These are phyloP conservation scores for Trichophyton benhamiae DNA, from an alignment of 2,329 filamentous ascomycete genomes.

Conservation along the genomic window DNA sequence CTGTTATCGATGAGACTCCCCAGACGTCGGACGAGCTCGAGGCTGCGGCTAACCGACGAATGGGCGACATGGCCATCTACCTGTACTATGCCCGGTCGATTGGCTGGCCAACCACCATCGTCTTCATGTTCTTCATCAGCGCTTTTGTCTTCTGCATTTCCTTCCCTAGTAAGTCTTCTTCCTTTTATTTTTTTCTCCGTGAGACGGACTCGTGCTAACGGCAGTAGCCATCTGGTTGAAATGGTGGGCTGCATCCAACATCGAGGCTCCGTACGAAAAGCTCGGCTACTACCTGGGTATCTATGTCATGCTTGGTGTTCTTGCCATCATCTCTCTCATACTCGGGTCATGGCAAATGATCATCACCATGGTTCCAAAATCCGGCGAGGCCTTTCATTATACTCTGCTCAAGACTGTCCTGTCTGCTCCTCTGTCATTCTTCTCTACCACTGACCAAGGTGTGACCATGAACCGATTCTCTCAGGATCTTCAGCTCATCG, in stretches of 20 bases:
- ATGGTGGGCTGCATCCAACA: constrained; percentile 31
- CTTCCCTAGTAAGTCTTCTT: constrained; percentile 24
- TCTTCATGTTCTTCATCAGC: constrained; percentile 28
- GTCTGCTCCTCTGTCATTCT: constrained; percentile 34
- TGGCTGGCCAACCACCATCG: constrained; percentile 24
- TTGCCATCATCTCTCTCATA: constrained; percentile 27
- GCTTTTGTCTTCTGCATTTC: constrained; percentile 32
- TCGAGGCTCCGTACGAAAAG: constrained; percentile 22
- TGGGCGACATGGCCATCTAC: constrained; percentile 35
- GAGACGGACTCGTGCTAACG: background rate
- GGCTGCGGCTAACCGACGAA: constrained; percentile 20
- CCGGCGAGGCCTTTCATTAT: constrained; percentile 39
- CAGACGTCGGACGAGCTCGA: constrained; percentile 16
- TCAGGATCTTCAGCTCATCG: constrained; percentile 34
- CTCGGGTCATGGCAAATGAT: constrained; percentile 37
- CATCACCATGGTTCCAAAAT: constrained; percentile 42
- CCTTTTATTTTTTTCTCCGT: background rate
- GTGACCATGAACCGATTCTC: constrained; percentile 34
- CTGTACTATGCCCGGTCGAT: constrained; percentile 29
- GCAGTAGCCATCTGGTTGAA: constrained; percentile 29
- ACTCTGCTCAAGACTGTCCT: constrained; percentile 39
- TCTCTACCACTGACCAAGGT: constrained; percentile 32
- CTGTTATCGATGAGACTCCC: background rate
- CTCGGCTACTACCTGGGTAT: constrained; percentile 29
- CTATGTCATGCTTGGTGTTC: constrained; percentile 29